Evolutionary conservation across 2,329 filamentous ascomycete species (phyloP).

Genomic region (Aspergillus hiratsukae): DNA sequence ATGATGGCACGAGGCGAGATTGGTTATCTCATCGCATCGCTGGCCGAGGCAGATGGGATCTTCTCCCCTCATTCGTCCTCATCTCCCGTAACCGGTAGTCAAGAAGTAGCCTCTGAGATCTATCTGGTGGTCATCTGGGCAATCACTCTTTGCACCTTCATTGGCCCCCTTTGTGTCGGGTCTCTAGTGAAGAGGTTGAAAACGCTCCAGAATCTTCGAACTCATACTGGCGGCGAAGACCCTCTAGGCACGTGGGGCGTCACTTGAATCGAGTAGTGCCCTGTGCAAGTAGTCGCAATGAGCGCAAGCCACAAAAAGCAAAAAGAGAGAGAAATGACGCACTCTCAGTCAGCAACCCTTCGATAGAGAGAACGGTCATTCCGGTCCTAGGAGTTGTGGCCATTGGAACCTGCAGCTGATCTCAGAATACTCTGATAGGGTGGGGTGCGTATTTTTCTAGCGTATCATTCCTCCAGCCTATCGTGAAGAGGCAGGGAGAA

Average conservation of each 20-base stretch:
- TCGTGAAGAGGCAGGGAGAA: background rate
- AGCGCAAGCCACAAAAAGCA: background rate
- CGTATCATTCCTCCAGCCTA: background rate
- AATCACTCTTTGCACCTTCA: conserved; percentile 53
- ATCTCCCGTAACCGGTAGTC: background rate
- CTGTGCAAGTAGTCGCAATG: background rate
- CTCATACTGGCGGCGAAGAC: conserved; percentile 24
- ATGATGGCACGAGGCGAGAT: conserved; percentile 81
- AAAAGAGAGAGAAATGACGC: background rate
- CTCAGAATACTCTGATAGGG: background rate
- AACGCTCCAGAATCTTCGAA: conserved; percentile 30
- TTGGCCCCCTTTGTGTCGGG: conserved; percentile 52
- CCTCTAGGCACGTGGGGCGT: conserved; percentile 43
- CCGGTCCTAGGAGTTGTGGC: background rate
- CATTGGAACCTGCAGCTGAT: background rate
- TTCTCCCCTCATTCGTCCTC: conserved; percentile 26
- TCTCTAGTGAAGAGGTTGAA: conserved; percentile 46
- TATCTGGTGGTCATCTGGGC: conserved; percentile 55
- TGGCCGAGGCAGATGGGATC: conserved; percentile 56
- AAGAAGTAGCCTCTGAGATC: conserved; percentile 35
- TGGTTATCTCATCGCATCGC: conserved; percentile 67
- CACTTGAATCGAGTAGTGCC: background rate
- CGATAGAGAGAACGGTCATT: background rate
- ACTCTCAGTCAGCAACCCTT: background rate
- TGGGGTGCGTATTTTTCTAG: background rate